Percentiles rank a stretch among this genome's conserved stretches.
Conservation (phyloP, 139 green algal species). For the Chlorella vulgaris region DNA sequence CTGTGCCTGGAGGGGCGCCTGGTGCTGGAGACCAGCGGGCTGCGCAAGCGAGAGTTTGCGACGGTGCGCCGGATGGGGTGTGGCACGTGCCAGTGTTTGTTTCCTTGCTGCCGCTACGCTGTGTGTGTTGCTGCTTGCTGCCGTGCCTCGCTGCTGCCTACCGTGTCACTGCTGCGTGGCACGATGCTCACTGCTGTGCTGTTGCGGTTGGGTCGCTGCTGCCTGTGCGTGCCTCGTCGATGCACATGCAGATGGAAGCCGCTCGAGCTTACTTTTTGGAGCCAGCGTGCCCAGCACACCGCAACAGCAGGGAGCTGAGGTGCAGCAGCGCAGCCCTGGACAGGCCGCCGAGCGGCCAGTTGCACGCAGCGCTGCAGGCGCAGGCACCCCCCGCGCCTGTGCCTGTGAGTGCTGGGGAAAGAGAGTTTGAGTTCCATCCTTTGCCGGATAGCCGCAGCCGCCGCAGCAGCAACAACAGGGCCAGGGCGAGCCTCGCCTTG, state of each 20-base stretch:
- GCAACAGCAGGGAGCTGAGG: background rate
- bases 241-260: slow-evolving; percentile 16
- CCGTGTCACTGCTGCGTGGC: too few relatives aligned
- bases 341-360: background rate
- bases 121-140: background rate
- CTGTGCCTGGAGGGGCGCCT: slow-evolving; percentile 64
- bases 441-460: background rate
- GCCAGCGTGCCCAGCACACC: background rate
- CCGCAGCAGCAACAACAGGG: background rate
- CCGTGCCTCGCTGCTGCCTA: too few relatives aligned
- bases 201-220: background rate
- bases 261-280: slow-evolving; percentile 16
- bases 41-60: slow-evolving; percentile 67
- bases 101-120: too few relatives aligned
- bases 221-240: background rate
- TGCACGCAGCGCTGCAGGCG: slow-evolving; percentile 9
- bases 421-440: background rate
- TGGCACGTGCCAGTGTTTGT: background rate
- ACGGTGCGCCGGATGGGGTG: slow-evolving; percentile 39
- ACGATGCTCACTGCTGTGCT: slow-evolving; percentile 3
- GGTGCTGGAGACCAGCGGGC: slow-evolving; percentile 57
- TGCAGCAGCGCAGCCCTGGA: background rate
- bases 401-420: background rate
- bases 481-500: slow-evolving; percentile 1
- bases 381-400: background rate